Evolutionary conservation across 108 stramenopile genomes (phyloP), one percentile per base, ranked within the genome.

Genomic region (Skeletonema grethae): DNA sequence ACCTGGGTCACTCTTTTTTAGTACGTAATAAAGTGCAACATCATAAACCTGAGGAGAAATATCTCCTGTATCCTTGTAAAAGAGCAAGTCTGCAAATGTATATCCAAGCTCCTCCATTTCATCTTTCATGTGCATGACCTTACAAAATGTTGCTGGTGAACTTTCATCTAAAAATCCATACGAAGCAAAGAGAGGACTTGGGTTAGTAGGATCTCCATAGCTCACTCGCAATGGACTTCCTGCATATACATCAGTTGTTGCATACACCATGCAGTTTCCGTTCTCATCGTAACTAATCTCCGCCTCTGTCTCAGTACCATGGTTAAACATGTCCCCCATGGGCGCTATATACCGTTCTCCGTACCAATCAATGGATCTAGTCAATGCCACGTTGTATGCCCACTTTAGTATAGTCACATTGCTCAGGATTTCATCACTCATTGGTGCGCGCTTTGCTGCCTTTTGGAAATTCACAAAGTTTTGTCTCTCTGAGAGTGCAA

Each of bases 261-360:
- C 78, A 66, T 67, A 73, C 7, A 63, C 84, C n/a, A 72, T 76
- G 41, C 86, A 86, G 60, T 86, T 83, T 24, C 85, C 86, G 25
- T 79, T 35, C 24, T 80, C 82, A 56, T 89, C 88, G 35, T 70
- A 84, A n/a, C 60, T 68, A 2, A 89, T 36, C 39, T 83, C 79
- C 16, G 83, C 79, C 36, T 87, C 86, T 4, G 86, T 62, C 16
- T 89, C 76, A 9, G 82, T 70, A 24, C 82, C 86, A 63, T 89
- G 88, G 68, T 89, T 89, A 62, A 89, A 87, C 83, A 84, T 84
- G 59, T 87, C 87, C 2, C 75, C 84, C 75, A 87, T 73, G 2
- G 87, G 87, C 2, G 82, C 84, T 66, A 87, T 69, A 12, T 39
- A 36, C 4, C 73, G 80, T 64, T 81, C 82, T 34, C 82, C 79